phyloP scores from a whole-genome alignment of 2,329 filamentous ascomycete genomes.

The Fusarium sacchari region DNA sequence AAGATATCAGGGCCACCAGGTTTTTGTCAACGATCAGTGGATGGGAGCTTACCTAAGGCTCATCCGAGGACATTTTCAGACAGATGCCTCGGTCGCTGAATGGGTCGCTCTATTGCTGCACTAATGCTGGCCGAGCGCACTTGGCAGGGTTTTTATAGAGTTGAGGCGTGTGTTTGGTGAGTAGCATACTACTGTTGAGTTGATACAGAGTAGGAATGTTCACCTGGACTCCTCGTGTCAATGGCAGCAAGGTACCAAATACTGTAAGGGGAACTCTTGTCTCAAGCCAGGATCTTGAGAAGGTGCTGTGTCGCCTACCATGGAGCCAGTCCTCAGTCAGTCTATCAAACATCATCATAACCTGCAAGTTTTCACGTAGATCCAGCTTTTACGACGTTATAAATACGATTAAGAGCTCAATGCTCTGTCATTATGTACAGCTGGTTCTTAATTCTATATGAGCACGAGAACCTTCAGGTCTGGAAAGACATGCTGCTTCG shows the following conservation, averaged over 20 bases:
- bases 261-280: neutral
- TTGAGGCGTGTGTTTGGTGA: neutral
- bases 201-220: neutral
- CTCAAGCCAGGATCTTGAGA: neutral
- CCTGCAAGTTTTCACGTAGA: neutral
- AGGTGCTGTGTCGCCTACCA: neutral
- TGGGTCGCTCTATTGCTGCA: neutral
- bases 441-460: accelerated
- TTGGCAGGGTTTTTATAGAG: neutral
- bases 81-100: neutral
- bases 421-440: neutral
- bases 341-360: neutral
- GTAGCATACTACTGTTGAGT: neutral
- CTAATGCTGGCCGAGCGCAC: neutral
- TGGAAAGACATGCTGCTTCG: neutral
- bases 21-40: neutral
- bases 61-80: neutral
- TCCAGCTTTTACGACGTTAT: too few species aligned
- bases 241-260: neutral
- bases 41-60: neutral
- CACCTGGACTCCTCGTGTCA: neutral
- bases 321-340: neutral
- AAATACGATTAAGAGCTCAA: accelerated
- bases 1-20: neutral
- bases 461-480: neutral